A percentile compares a stretch with the other conserved stretches of the same genome.
These are phyloP conservation scores for Turnera subulata DNA, from an alignment of 345 rosid species.

Conservation along the genomic window DNA sequence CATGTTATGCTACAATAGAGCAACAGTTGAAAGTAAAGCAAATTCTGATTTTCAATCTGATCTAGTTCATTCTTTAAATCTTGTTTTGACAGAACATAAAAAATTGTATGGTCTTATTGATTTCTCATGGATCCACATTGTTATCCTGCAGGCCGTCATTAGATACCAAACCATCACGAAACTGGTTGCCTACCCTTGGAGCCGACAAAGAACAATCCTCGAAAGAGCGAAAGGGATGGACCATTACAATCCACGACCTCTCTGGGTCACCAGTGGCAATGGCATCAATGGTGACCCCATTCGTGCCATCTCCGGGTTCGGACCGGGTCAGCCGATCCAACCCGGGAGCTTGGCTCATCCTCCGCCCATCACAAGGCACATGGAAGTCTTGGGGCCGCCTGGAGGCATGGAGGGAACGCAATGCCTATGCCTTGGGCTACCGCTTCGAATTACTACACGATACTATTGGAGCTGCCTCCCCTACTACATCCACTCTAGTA, in stretches of 20 bases:
- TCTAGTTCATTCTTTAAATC: too few relatives aligned
- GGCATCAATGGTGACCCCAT: constrained; percentile 98
- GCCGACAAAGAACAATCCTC: constrained; percentile 49
- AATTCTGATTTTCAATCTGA: too few relatives aligned
- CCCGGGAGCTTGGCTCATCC: constrained; percentile 94
- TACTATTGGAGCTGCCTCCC: constrained; percentile 25
- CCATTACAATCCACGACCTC: constrained; percentile 83
- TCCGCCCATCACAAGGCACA: constrained; percentile 68
- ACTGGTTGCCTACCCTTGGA: constrained; percentile 44
- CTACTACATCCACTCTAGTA: constrained; percentile 27
- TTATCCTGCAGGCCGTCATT: constrained; percentile 47
- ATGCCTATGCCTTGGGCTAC: constrained; percentile 61
- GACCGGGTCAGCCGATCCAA: constrained; percentile 76
- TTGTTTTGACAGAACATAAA: too few relatives aligned
- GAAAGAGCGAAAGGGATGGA: constrained; percentile 92
- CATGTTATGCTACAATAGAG: too few relatives aligned
- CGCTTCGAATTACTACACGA: constrained; percentile 77
- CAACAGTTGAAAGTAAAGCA: too few relatives aligned
- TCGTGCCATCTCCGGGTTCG: constrained; percentile 83
- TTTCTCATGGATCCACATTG: neutral
- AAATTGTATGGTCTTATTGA: neutral
- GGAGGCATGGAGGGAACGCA: constrained; percentile 81
- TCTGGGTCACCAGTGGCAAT: constrained; percentile 96
- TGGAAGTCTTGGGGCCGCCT: constrained; percentile 98
- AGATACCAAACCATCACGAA: constrained; percentile 40